phyloP scores from a whole-genome alignment of 2,329 filamentous ascomycete genomes.

The Microcyclospora pomicola region DNA sequence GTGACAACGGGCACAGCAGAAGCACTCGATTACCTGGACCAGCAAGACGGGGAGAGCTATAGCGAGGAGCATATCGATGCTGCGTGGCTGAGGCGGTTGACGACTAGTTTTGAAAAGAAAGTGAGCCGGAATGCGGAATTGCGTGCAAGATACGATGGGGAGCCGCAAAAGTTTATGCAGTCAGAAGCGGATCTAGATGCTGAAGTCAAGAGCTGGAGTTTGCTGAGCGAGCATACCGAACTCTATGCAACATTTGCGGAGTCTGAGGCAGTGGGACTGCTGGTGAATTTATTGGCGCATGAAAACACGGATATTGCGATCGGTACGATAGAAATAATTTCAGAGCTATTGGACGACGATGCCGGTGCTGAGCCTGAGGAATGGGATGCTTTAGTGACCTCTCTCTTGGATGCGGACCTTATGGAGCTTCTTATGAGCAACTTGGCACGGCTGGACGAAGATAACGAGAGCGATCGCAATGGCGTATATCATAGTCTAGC shows the following conservation, averaged over 20 bases:
- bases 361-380: conserved; percentile 66
- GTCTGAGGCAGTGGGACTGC: conserved; percentile 49
- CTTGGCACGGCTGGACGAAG: conserved; percentile 66
- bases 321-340: conserved; percentile 74
- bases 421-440: conserved; percentile 63
- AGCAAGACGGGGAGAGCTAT: conserved; percentile 39
- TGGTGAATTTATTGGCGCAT: conserved; percentile 75
- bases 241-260: conserved; percentile 70
- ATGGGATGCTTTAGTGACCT: conserved; percentile 61
- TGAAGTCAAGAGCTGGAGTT: conserved; percentile 73
- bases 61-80: conserved; percentile 63
- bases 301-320: conserved; percentile 97
- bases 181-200: conserved; percentile 82
- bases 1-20: conserved; percentile 68
- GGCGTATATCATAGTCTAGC: conserved; percentile 76
- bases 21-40: conserved; percentile 78
- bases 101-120: conserved; percentile 74
- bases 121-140: conserved; percentile 85
- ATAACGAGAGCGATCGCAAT: conserved; percentile 54
- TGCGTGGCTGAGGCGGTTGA: conserved; percentile 69
- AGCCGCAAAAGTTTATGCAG: conserved; percentile 69
- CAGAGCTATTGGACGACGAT: conserved; percentile 87
- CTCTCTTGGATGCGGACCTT: conserved; percentile 51
- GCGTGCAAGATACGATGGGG: conserved; percentile 67
- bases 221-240: conserved; percentile 73